A percentile compares a stretch with the other conserved stretches of the same genome.
Conservation (phyloP, 2,329 filamentous ascomycete species). For the Escovopsis sp. region DNA sequence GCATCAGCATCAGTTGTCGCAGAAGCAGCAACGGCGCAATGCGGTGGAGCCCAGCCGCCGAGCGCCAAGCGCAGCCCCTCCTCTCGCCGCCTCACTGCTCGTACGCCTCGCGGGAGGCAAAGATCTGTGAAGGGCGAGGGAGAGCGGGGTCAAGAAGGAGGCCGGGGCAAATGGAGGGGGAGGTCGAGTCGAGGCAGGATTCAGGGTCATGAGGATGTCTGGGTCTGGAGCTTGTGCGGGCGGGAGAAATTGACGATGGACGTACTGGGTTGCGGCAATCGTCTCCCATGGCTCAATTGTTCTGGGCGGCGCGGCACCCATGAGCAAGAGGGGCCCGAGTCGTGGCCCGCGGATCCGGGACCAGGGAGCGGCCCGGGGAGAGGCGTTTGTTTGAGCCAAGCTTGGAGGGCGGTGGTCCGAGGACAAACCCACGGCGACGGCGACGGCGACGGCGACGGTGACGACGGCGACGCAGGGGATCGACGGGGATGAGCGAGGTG, state of each 20-base stretch:
- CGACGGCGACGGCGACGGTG: too few species aligned
- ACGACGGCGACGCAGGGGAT: too few species aligned
- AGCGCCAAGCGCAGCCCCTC: neutral
- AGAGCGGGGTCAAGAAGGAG: neutral
- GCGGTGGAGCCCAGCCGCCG: neutral
- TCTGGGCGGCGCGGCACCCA: conserved; percentile 26
- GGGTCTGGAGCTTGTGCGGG: too few species aligned
- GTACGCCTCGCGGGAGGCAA: neutral
- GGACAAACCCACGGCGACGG: too few species aligned
- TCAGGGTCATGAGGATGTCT: neutral
- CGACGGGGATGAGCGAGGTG: too few species aligned
- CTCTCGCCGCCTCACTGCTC: too few species aligned
- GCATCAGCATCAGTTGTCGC: too few species aligned
- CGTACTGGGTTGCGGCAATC: conserved; percentile 29
- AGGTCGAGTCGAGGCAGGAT: neutral
- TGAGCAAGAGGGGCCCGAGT: conserved; percentile 15
- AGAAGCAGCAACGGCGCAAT: too few species aligned
- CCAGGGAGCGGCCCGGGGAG: neutral
- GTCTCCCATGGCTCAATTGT: conserved; percentile 34
- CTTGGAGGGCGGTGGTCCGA: too few species aligned
- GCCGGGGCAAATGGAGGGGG: neutral
- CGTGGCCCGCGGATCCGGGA: conserved; percentile 8
- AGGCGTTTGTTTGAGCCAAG: too few species aligned
- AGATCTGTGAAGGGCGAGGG: neutral
- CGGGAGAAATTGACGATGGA: conserved; percentile 6